Evolutionary conservation across 257 asterid species (phyloP), one percentile per base, ranked within the genome.

Genomic region (Gentiana dahurica): DNA sequence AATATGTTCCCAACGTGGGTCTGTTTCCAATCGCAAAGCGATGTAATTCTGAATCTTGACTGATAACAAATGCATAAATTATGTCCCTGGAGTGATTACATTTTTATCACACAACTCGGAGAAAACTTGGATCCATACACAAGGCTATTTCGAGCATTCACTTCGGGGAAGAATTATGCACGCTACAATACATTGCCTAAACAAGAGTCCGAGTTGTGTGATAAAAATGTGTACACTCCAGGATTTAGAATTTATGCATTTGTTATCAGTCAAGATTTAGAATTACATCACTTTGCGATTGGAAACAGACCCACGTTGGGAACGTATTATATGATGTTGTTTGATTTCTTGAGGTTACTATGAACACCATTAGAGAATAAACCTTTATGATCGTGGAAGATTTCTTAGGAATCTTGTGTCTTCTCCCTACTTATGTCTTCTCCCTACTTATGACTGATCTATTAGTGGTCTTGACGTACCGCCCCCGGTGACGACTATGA

Each of bases 201-300:
- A 49, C 57, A 62, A 61, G 81, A 75, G 41, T 68, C 95, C 0
- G 64, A 85, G 60, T 32, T 78, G 34, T 37, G 65, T 34, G 95
- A 82, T 74, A 68, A 77, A 3, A 82, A 80, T 67, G 62, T 85
- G 1, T 78, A 82, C 3, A 78, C 95, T 0, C 91, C 95, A 0
- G 91, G 95, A 0, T 77, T 15, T 91, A 0, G 74, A 70, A 9
- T 85, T 85, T 37, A 82, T 85, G 95, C 38, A 65, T 53, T 33
- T 59, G 5, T 68, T 82, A 9, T 76, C 86, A 0, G 2, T 13
- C 13, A 72, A 75, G 51, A 79, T 85, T 2, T 65, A 67, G 44
- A 12, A 49, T 44, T 82, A 78, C 59, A 60, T 80, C 47, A 71
- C 69, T 53, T 58, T 4, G 8, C 53, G 72, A 49, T 57, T 82